Conservation (phyloP, 371 early-diverging fungal genomes). For the Syncephalastrum contaminatum region DNA sequence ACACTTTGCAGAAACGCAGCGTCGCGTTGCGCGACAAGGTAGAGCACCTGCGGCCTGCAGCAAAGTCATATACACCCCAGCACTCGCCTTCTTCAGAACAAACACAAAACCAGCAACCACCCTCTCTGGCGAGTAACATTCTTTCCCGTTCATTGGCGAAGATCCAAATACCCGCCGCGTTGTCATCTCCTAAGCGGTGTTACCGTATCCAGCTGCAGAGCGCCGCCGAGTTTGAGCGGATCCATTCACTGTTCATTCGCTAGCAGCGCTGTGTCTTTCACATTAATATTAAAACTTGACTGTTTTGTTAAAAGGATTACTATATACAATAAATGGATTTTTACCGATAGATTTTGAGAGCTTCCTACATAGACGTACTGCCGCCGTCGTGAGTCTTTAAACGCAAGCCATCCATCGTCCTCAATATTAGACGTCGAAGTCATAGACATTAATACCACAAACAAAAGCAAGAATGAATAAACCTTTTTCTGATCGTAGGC, state of each 20-base stretch:
- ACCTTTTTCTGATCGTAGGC: no score
- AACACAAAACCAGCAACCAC: slow-evolving; percentile 1
- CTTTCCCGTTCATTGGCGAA: slow-evolving; percentile 27
- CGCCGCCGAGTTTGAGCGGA: slow-evolving; percentile 31
- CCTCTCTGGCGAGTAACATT: background rate
- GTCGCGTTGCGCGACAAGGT: slow-evolving; percentile 50
- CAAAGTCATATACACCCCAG: slow-evolving; percentile 10
- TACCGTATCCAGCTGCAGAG: slow-evolving; percentile 27
- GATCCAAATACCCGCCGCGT: slow-evolving; percentile 26
- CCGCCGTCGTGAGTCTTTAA: no score
- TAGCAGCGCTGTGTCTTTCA: background rate
- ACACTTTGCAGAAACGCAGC: slow-evolving; percentile 62
- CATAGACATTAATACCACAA: no score
- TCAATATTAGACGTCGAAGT: no score
- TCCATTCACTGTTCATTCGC: slow-evolving; percentile 27
- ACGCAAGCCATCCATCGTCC: no score
- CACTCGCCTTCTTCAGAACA: background rate
- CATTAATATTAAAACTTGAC: no score
- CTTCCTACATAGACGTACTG: no score
- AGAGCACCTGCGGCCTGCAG: slow-evolving; percentile 27
- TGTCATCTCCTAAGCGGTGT: slow-evolving; percentile 5
- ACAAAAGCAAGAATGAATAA: no score
- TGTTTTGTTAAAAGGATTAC: no score
- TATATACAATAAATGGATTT: no score
- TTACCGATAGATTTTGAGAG: no score